Evolutionary conservation across 768 basidiomycete genomes (phyloP), one percentile per base, ranked within the genome.

Genomic region (Rubroboletus pulcherrimus): DNA sequence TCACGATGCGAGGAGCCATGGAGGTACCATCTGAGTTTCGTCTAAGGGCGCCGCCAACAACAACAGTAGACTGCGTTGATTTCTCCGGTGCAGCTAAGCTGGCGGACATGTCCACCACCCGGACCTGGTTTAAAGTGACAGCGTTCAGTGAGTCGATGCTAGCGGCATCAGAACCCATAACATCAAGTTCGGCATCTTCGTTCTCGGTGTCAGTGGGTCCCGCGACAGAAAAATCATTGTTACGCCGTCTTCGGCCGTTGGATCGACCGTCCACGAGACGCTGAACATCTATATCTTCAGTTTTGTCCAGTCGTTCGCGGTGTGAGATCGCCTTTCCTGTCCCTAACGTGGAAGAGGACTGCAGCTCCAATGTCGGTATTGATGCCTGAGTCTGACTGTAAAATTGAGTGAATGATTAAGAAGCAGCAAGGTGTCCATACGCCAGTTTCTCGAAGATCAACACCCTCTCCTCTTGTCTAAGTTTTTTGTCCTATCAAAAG

Each of bases 391-490:
- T 86, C 74, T 88, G 81, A 59, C 91, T 93, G 74, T 59, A 64
- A 54, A 54, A 57, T 53, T 68, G 45, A 63, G 59, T 52, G 57
- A 5, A 34, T 10, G 34, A 30, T 34, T 14, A 37, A 53, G 34
- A 17, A 50, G 37, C 46, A 39, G 12, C 26, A 49, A 53, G 26
- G 26, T 33, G 30, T 29, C 85, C 66, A 58, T 74, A 93, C 93
- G 85, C 81, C 57, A 97, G 77, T 69, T 90, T 93, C 60, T 91
- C 83, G 52, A 96, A 85, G 14, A 97, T 78, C 19, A 78, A 69
- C 5, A 83, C 65, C 43, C 93, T 82, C 57, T 92, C 91, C 66
- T 97, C 94, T 68, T 93, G 91, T 73, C 89, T 92, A 46, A 96
- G 74, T 72, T 95, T 95, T 74, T 94, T 94, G 48, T 92, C 89